Evolutionary conservation across 495 filamentous ascomycete genomes (phyloP).

Genomic region (Hypoxylon intermedium): DNA sequence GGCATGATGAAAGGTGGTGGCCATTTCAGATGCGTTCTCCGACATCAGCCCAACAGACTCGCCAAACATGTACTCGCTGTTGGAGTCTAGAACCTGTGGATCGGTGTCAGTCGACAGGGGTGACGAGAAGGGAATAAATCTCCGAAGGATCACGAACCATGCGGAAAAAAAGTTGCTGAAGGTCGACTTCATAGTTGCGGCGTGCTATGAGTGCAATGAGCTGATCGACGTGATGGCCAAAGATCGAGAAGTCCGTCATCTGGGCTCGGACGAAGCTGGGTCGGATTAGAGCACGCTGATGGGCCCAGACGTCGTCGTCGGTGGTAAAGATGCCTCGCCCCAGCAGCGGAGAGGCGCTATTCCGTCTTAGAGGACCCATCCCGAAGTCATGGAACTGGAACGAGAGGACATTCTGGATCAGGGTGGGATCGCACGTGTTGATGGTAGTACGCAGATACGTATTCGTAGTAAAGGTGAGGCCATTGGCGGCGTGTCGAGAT

Average conservation of each 20-base stretch:
- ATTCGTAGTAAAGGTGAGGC: slow-evolving; percentile 42
- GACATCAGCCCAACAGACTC: slow-evolving; percentile 43
- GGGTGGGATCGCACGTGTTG: slow-evolving; percentile 70
- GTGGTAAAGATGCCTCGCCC: slow-evolving; percentile 57
- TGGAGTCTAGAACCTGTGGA: slow-evolving; percentile 65
- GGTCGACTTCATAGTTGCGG: slow-evolving; percentile 52
- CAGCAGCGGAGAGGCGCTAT: slow-evolving; percentile 47
- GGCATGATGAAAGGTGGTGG: too few species aligned
- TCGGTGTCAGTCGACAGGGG: slow-evolving; percentile 10
- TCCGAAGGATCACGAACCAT: slow-evolving; percentile 42
- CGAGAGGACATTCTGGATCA: slow-evolving; percentile 72
- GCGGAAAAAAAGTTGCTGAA: slow-evolving; percentile 67
- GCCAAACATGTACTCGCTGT: slow-evolving; percentile 73
- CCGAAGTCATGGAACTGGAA: slow-evolving; percentile 71
- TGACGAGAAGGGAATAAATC: neutral
- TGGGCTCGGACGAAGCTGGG: slow-evolving; percentile 49
- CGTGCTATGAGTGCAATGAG: slow-evolving; percentile 50
- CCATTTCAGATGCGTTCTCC: slow-evolving; percentile 33
- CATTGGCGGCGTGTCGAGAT: slow-evolving; percentile 33
- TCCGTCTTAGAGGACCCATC: slow-evolving; percentile 43
- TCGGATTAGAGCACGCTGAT: slow-evolving; percentile 50
- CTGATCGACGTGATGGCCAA: slow-evolving; percentile 58
- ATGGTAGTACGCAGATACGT: slow-evolving; percentile 45
- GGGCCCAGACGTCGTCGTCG: slow-evolving; percentile 52
- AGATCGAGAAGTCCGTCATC: slow-evolving; percentile 55